Base-by-base conservation (phyloP, 164 flowering plant species). In the Chloranthus sessilifolius region DNA sequence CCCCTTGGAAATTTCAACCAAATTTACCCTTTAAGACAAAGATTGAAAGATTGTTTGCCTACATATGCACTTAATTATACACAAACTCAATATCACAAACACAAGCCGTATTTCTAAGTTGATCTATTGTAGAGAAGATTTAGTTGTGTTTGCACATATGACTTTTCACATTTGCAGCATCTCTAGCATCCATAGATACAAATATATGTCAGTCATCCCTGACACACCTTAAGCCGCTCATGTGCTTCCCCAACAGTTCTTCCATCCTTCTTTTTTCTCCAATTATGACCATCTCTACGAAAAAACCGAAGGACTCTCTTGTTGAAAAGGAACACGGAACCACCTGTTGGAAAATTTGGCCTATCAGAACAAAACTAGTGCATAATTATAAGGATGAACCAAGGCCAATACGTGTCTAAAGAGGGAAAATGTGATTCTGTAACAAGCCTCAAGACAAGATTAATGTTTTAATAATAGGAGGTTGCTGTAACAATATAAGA, bases 211-310 rank as follows among this genome's bases (percentile, higher is more conserved):
- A n/a, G n/a, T n/a, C n/a, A 33, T 54, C 40, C 24, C 30, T 4
- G 16, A 51, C 70, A 52, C 52, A 85, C 99, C 97, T 94, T 94
- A 5, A 94, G 86, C 27, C 95, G 71, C 50, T 88, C 99, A 63
- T 94, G 99, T 37, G 95, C 96, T 75, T 92, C 99, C 39, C 85
- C 95, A 58, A 92, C 85, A 43, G 91, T 81, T 53, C 74, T 78
- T 8, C 92, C 95, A 63, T 86, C 95, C 72, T 55, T 92, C 69
- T 89, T 92, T 47, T 80, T 88, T 22, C 96, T 77, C 99, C 99
- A 94, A 54, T 19, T 71, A 74, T 86, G 82, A 30, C 97, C 97
- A 70, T 94, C 99, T 70, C 50, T 81, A 6, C 99, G 88, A 47
- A 94, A 94, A 66, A 72, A 80, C 4, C 94, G 73, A n/a, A 78